Percentiles rank a stretch among this genome's conserved stretches.
These are phyloP conservation scores for Phytophthora pseudosyringae DNA, from an alignment of 352 stramenopile genomes.

Conservation along the genomic window DNA sequence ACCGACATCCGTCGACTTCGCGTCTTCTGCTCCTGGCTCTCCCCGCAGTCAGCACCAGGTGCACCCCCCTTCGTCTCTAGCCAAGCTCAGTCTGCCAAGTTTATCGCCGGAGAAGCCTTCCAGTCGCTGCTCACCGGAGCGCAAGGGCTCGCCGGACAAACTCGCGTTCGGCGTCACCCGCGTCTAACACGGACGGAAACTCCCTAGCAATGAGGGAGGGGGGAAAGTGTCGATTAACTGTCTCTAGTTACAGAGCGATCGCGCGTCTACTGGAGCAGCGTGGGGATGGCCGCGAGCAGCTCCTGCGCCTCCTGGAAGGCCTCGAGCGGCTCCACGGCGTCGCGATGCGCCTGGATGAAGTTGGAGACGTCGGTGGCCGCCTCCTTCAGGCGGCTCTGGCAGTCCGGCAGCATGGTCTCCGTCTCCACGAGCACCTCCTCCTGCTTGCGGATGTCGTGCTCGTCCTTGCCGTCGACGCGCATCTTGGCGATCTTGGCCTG, in stretches of 20 bases:
- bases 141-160: conserved; percentile 12
- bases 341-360: conserved; percentile 52
- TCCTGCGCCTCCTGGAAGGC: conserved; percentile 51
- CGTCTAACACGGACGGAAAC: background rate
- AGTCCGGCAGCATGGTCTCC: conserved; percentile 84
- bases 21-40: conserved; percentile 12
- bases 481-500: conserved; percentile 68
- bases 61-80: conserved; percentile 11
- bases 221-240: conserved; percentile 6
- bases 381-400: conserved; percentile 69
- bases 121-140: conserved; percentile 46
- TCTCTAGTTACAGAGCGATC: conserved; percentile 1
- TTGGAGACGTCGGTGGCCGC: conserved; percentile 56
- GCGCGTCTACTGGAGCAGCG: conserved; percentile 41
- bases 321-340: conserved; percentile 49
- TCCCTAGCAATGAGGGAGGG: background rate
- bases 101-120: conserved; percentile 62
- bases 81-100: conserved; percentile 57
- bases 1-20: background rate
- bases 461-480: conserved; percentile 60
- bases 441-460: conserved; percentile 84
- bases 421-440: conserved; percentile 84
- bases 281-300: conserved; percentile 51
- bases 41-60: conserved; percentile 16
- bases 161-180: conserved; percentile 27